A percentile compares a stretch with the other conserved stretches of the same genome.
phyloP scores from a whole-genome alignment of 345 rosid species.

The Eutrema yunnanense region DNA sequence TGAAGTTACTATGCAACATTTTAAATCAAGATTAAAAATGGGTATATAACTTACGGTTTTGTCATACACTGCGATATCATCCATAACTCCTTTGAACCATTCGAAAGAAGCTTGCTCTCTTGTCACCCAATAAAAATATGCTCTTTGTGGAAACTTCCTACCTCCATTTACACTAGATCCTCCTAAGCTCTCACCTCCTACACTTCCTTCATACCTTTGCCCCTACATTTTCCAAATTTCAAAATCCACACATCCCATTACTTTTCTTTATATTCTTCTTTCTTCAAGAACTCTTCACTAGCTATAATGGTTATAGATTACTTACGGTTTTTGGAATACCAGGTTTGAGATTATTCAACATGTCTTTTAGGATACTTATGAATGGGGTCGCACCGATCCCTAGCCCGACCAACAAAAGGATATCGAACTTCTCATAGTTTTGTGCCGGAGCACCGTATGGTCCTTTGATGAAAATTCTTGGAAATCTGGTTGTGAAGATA shows the following conservation, averaged over 20 bases:
- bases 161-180: conserved; percentile 14
- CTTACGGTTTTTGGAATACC: conserved; percentile 20
- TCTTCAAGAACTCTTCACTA: not conserved
- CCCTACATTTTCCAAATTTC: conserved; percentile 14
- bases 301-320: not conserved
- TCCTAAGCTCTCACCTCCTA: conserved; percentile 15
- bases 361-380: conserved; percentile 84
- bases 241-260: not conserved
- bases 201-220: conserved; percentile 10
- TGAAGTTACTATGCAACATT: not conserved
- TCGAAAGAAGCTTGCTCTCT: conserved; percentile 94
- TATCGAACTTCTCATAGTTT: conserved; percentile 62
- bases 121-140: conserved; percentile 95
- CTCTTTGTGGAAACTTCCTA: conserved; percentile 65
- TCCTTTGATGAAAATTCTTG: conserved; percentile 68
- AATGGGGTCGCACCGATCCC: conserved; percentile 98
- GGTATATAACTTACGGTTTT: conserved; percentile 38
- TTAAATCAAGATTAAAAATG: not conserved
- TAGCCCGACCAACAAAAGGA: conserved; percentile 71
- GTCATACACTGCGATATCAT: conserved; percentile 82
- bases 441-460: conserved; percentile 98
- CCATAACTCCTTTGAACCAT: conserved; percentile 99
- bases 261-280: not conserved
- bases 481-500: conserved; percentile 46
- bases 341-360: conserved; percentile 55